These are phyloP conservation scores for Rhododendron ferrugineum DNA, from an alignment of 148 eudicot species.

Conservation along the genomic window DNA sequence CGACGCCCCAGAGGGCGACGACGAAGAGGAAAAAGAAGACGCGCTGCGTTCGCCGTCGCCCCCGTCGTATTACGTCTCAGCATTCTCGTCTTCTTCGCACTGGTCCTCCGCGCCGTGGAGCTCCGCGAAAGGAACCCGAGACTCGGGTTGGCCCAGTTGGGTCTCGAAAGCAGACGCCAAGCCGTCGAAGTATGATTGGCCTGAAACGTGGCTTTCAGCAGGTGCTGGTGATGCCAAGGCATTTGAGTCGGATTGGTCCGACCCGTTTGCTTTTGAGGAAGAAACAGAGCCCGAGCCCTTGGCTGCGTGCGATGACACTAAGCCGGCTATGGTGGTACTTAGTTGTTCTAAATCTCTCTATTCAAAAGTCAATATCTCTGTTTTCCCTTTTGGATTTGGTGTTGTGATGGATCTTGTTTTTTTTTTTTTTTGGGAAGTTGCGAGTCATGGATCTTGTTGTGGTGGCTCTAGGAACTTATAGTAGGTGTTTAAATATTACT, in stretches of 20 bases:
- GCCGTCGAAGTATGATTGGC: neutral
- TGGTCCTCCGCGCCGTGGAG: neutral
- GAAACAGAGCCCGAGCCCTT: neutral
- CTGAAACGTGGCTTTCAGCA: constrained; percentile 7
- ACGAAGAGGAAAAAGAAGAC: neutral
- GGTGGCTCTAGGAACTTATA: neutral
- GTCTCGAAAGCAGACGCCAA: neutral
- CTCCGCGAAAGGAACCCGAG: neutral
- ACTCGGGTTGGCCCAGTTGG: neutral
- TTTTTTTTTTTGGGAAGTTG: no score
- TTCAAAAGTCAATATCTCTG: neutral
- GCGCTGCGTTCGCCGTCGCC: neutral
- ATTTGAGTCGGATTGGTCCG: neutral
- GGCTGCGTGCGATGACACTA: constrained; percentile 12
- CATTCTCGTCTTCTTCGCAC: neutral
- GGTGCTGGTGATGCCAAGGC: neutral
- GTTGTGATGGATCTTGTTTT: neutral
- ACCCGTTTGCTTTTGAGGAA: neutral
- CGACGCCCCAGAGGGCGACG: neutral
- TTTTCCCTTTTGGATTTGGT: neutral
- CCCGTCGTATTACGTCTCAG: neutral
- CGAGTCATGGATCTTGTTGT: neutral
- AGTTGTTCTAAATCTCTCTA: neutral
- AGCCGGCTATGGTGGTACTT: constrained; percentile 39
- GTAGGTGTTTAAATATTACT: neutral